These are phyloP conservation scores for Cyclocybe aegerita DNA, from an alignment of 768 basidiomycete species.

Conservation along the genomic window DNA sequence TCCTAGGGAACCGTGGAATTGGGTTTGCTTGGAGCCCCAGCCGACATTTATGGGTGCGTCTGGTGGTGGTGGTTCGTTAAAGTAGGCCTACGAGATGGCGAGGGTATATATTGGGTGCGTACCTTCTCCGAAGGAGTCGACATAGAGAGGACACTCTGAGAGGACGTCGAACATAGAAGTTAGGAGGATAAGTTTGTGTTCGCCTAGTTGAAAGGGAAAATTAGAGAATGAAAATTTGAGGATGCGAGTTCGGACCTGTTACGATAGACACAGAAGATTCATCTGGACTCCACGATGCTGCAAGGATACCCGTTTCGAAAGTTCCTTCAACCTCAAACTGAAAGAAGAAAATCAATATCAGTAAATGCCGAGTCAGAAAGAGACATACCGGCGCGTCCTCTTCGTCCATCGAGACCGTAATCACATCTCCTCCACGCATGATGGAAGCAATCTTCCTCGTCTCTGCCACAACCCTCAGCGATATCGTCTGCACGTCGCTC, in stretches of 20 bases:
- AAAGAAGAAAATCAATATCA: conserved; percentile 15
- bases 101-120: not conserved
- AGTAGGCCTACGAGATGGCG: conserved; percentile 3
- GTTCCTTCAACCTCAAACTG: conserved; percentile 84
- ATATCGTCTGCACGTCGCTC: conserved; percentile 47
- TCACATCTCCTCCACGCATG: conserved; percentile 81
- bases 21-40: conserved; percentile 96
- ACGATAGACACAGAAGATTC: conserved; percentile 81
- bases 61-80: conserved; percentile 26
- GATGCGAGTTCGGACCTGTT: too few species aligned
- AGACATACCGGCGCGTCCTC: conserved; percentile 42
- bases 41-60: conserved; percentile 94
- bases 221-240: too few species aligned
- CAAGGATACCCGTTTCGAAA: conserved; percentile 79
- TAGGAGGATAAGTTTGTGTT: conserved; percentile 84
- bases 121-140: conserved; percentile 87
- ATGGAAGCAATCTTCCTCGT: conserved; percentile 64
- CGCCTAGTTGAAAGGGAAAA: too few species aligned
- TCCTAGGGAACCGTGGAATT: conserved; percentile 95
- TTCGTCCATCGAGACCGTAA: conserved; percentile 57
- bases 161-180: conserved; percentile 87
- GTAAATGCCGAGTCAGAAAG: not conserved
- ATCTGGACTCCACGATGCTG: conserved; percentile 91
- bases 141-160: conserved; percentile 72
- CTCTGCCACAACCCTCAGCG: conserved; percentile 72